Percentiles rank a stretch among this genome's conserved stretches.
These are phyloP conservation scores for Elongisporangium prolatum DNA, from an alignment of 352 stramenopile genomes.

Conservation along the genomic window DNA sequence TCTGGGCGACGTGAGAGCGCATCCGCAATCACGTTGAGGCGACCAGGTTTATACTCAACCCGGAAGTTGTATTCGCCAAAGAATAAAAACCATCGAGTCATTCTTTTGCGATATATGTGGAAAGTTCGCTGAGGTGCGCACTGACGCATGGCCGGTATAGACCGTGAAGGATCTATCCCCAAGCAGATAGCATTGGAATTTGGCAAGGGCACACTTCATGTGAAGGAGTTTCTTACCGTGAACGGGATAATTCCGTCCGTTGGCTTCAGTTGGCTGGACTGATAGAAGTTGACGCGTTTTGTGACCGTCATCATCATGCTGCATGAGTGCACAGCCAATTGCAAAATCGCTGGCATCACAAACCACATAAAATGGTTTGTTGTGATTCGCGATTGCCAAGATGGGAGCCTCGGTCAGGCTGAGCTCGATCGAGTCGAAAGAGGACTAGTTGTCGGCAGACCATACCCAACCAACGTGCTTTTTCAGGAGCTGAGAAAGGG, in stretches of 20 bases:
- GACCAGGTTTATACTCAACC: slow-evolving; percentile 20
- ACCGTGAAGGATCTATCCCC: slow-evolving; percentile 10
- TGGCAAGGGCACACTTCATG: slow-evolving; percentile 25
- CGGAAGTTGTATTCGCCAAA: slow-evolving; percentile 22
- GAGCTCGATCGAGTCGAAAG: slow-evolving; percentile 16
- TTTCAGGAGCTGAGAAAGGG: slow-evolving; percentile 13
- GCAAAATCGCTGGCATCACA: too few species aligned
- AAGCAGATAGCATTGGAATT: slow-evolving; percentile 22
- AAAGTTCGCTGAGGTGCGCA: slow-evolving; percentile 11
- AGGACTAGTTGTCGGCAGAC: slow-evolving; percentile 3
- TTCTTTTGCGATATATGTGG: slow-evolving; percentile 15
- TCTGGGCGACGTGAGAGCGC: slow-evolving; percentile 13
- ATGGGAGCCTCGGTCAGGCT: slow-evolving; percentile 4
- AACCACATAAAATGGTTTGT: slow-evolving; percentile 9
- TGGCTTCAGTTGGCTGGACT: slow-evolving; percentile 12
- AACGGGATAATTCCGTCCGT: slow-evolving; percentile 18
- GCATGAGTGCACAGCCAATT: slow-evolving; percentile 11
- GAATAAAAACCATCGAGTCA: slow-evolving; percentile 20
- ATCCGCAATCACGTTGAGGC: slow-evolving; percentile 14
- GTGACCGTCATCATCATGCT: slow-evolving; percentile 8
- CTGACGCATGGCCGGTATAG: slow-evolving; percentile 18
- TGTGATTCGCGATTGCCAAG: slow-evolving; percentile 2
- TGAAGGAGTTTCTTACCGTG: slow-evolving; percentile 17
- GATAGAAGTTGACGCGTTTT: slow-evolving; percentile 15
- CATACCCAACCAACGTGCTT: slow-evolving; percentile 5